Base-by-base conservation (phyloP, 495 filamentous ascomycete genomes). In the Annulohypoxylon stygium region DNA sequence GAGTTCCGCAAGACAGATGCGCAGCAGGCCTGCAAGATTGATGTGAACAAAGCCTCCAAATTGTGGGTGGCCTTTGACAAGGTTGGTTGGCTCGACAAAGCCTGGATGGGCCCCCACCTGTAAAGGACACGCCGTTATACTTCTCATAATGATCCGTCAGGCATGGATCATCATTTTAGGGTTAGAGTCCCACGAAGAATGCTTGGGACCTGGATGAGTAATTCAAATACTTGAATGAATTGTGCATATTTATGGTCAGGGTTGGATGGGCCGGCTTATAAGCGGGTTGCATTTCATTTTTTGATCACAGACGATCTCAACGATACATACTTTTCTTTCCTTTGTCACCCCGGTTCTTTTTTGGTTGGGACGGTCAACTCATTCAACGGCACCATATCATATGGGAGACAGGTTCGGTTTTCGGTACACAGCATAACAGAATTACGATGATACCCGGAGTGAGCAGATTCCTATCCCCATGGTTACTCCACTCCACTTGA, bases 1-100 rank as follows among this genome's bases (percentile, higher is more conserved):
- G 93, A 96, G 76, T 99, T 99, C 77, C 88, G 93, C 70, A 99
- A 98, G 88, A 98, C 96, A n/a, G 93, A 97, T 79, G 93, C 94
- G 36, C 96, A 99, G 80, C 93, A 97, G 79, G 93, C 93, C 26
- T 97, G 94, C 88, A 97, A 97, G 85, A 97, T 98, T 69, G 96
- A 99, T 79, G 96, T 98, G 80, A 98, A 98, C 85, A 99, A 99
- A 86, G 94, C 96, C 30, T 97, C 93, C 75, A 97, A 96, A 80
- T 87, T 99, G 59, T 97, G 94, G 94, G 90, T 90, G 47, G 94
- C 93, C 30, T 99, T 93, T 78, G 92, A 98, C 20, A 90, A 90
- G 58, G 93, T 97, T 55, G 93, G 93, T 61, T 97, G 95, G 93
- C 91, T 98, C 74, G 86, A 93, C 36, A 81, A 84, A 11, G 79